Evolutionary conservation across 129 eudicot genomes (phyloP).

Genomic region (Apium graveolens): DNA sequence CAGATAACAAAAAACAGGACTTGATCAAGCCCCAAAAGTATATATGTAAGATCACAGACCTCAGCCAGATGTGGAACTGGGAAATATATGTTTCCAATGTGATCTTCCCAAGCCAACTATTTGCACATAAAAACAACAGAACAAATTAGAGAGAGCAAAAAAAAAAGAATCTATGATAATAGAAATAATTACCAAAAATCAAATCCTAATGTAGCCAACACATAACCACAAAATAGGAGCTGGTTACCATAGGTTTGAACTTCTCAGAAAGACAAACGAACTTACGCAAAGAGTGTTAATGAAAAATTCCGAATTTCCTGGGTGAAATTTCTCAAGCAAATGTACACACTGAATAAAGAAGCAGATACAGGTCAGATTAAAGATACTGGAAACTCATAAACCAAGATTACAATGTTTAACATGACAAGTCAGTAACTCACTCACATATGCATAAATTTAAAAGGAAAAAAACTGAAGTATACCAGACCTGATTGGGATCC

Average conservation of each 20-base stretch:
- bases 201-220: neutral
- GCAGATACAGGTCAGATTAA: neutral
- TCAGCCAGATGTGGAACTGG: constrained; percentile 94
- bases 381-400: constrained; percentile 5
- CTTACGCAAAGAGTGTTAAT: constrained; percentile 91
- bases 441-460: neutral
- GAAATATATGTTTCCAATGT: constrained; percentile 90
- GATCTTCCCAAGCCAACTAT: constrained; percentile 92
- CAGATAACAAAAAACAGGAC: neutral
- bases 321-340: constrained; percentile 82
- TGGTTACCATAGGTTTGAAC: neutral
- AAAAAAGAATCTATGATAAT: neutral
- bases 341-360: constrained; percentile 61
- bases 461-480: constrained; percentile 9
- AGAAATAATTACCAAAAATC: neutral
- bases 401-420: neutral
- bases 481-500: constrained; percentile 93
- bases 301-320: constrained; percentile 77
- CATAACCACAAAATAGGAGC: neutral
- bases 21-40: constrained; percentile 12
- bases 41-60: constrained; percentile 27
- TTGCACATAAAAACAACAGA: constrained; percentile 9
- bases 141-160: constrained; percentile 6
- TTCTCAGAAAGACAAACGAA: constrained; percentile 6
- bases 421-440: neutral